Percentiles rank a stretch among this genome's conserved stretches.
Conservation (phyloP, 257 asterid genomes). For the Rubia yunnanensis region DNA sequence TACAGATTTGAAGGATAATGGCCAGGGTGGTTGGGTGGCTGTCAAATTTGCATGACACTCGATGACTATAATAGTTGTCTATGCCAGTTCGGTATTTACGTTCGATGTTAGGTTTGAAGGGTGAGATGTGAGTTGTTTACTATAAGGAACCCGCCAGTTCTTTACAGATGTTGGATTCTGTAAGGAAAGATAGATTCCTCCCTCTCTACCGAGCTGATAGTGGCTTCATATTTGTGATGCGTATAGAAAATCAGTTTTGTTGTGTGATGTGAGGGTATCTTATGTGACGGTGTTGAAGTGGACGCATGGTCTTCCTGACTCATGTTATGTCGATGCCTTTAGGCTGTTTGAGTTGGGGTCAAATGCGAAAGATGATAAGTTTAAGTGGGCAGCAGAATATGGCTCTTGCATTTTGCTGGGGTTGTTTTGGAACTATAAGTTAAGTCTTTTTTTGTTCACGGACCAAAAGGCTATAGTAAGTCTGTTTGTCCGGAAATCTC, state of each 20-base stretch:
- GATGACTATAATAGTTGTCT: slow-evolving; percentile 46
- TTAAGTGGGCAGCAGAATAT: slow-evolving; percentile 50
- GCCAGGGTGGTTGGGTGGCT: slow-evolving; percentile 59
- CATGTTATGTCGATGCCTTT: slow-evolving; percentile 35
- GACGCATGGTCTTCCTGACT: slow-evolving; percentile 50
- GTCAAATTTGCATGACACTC: slow-evolving; percentile 81
- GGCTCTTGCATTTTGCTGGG: slow-evolving; percentile 72
- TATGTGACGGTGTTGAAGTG: slow-evolving; percentile 48
- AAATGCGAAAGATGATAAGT: slow-evolving; percentile 29
- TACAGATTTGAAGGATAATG: no score
- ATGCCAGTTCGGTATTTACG: slow-evolving; percentile 36
- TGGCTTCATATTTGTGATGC: slow-evolving; percentile 42
- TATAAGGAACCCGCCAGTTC: slow-evolving; percentile 19
- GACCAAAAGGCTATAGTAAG: slow-evolving; percentile 29
- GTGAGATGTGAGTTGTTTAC: slow-evolving; percentile 17
- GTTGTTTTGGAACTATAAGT: slow-evolving; percentile 65
- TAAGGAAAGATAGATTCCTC: slow-evolving; percentile 40
- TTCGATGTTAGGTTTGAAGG: slow-evolving; percentile 46
- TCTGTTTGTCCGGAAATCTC: slow-evolving; percentile 26
- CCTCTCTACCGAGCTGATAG: slow-evolving; percentile 41
- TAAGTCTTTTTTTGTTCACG: slow-evolving; percentile 58
- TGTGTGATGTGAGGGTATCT: slow-evolving; percentile 60
- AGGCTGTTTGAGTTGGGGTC: slow-evolving; percentile 54
- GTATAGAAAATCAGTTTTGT: slow-evolving; percentile 40
- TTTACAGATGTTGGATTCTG: no score